A percentile compares a stretch with the other conserved stretches of the same genome.
phyloP scores from a whole-genome alignment of 768 basidiomycete genomes.

The Lactarius psammicola region DNA sequence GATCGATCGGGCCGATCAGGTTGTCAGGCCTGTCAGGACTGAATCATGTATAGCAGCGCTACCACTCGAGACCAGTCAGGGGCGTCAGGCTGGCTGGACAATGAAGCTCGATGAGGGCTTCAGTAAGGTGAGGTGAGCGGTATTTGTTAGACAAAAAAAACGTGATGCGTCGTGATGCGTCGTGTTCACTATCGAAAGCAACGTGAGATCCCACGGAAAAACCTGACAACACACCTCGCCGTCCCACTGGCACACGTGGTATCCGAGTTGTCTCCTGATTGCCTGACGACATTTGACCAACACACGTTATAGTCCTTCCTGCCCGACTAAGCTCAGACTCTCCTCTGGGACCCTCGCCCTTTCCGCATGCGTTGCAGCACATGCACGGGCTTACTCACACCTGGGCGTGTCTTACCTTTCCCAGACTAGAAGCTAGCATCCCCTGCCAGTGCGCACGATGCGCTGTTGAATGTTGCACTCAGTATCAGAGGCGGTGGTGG shows the following conservation, averaged over 20 bases:
- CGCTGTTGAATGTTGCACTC: slow-evolving; percentile 68
- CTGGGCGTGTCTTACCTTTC: slow-evolving; percentile 79
- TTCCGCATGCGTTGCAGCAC: slow-evolving; percentile 64
- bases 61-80: no score
- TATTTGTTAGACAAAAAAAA: no score
- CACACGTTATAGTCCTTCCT: slow-evolving; percentile 64
- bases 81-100: no score
- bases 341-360: slow-evolving; percentile 78
- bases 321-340: slow-evolving; percentile 83
- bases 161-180: no score
- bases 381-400: slow-evolving; percentile 76
- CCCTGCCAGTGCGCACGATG: slow-evolving; percentile 48
- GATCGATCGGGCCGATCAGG: no score
- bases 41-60: no score
- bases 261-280: slow-evolving; percentile 32
- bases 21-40: no score
- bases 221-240: slow-evolving; percentile 54
- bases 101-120: no score
- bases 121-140: no score
- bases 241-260: slow-evolving; percentile 77
- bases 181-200: no score
- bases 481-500: slow-evolving; percentile 34
- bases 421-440: slow-evolving; percentile 42
- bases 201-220: no score
- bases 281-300: slow-evolving; percentile 3